These are phyloP conservation scores for Aspergillus sp. DNA, from an alignment of 2,329 filamentous ascomycete genomes.

Conservation along the genomic window DNA sequence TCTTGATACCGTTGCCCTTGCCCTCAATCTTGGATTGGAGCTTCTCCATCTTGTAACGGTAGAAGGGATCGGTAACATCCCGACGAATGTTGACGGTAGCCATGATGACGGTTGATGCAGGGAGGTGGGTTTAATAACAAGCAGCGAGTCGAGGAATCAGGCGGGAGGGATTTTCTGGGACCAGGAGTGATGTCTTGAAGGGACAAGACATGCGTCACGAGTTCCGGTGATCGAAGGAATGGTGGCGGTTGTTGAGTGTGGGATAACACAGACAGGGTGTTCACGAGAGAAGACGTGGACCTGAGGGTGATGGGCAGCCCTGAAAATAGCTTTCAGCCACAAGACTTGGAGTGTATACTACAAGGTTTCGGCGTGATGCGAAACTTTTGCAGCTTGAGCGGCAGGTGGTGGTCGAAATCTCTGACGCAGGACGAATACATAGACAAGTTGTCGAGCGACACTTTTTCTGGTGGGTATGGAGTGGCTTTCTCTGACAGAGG, in stretches of 20 bases:
- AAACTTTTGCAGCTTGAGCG: slow-evolving; percentile 95
- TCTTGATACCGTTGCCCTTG: slow-evolving; percentile 99
- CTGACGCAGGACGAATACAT: slow-evolving; percentile 98
- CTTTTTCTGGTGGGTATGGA: slow-evolving; percentile 10
- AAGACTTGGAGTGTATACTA: slow-evolving; percentile 83
- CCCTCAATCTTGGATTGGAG: slow-evolving; percentile 99
- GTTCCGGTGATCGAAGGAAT: slow-evolving; percentile 21
- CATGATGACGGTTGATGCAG: slow-evolving; percentile 62
- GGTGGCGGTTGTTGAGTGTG: slow-evolving; percentile 33
- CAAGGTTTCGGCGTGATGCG: slow-evolving; percentile 92
- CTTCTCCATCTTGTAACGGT: slow-evolving; percentile 99
- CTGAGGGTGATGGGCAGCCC: slow-evolving; percentile 28
- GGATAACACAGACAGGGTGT: slow-evolving; percentile 2
- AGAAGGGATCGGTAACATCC: slow-evolving; percentile 98
- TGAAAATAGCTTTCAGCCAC: slow-evolving; percentile 67
- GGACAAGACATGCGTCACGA: slow-evolving; percentile 60
- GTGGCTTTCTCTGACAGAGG: slow-evolving; percentile 36
- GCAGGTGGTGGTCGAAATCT: slow-evolving; percentile 91
- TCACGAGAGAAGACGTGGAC: slow-evolving; percentile 16
- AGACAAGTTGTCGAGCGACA: slow-evolving; percentile 61
- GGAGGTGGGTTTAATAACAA: slow-evolving; percentile 22
- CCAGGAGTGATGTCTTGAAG: slow-evolving; percentile 40
- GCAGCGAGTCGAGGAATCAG: slow-evolving; percentile 26
- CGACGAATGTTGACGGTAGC: slow-evolving; percentile 97
- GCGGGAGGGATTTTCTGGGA: slow-evolving; percentile 38